phyloP scores from a whole-genome alignment of 2,329 filamentous ascomycete genomes.

The Rhynchosporium graminicola region DNA sequence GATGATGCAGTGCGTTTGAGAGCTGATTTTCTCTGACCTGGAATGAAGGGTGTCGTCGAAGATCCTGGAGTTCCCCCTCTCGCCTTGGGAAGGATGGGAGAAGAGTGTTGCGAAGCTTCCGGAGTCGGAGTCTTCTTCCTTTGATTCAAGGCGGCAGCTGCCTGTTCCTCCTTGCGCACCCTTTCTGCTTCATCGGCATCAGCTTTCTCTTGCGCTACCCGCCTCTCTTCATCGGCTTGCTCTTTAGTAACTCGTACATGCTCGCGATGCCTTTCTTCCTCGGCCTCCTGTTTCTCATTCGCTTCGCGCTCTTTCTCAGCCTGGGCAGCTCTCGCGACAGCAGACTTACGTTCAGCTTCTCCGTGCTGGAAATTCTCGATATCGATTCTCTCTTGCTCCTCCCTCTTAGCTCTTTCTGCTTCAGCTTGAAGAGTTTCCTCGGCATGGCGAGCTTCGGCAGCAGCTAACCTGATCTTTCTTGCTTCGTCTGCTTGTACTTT shows the following conservation, averaged over 20 bases:
- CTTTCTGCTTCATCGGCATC: constrained; percentile 15
- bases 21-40: constrained; percentile 33
- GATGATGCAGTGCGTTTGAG: constrained; percentile 30
- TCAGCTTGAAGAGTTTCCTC: constrained; percentile 27
- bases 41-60: constrained; percentile 33
- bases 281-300: constrained; percentile 21
- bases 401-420: constrained; percentile 19
- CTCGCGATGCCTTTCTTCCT: constrained; percentile 23
- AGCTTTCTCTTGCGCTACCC: constrained; percentile 26
- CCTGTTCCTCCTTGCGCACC: constrained; percentile 14
- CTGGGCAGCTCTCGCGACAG: constrained; percentile 25
- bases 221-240: constrained; percentile 24
- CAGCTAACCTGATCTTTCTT: constrained; percentile 26
- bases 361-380: constrained; percentile 19
- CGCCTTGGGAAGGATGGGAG: constrained; percentile 25
- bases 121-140: constrained; percentile 18
- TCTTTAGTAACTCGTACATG: constrained; percentile 25
- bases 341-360: constrained; percentile 25
- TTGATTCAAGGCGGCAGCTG: constrained; percentile 9
- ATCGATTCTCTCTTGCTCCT: constrained; percentile 26
- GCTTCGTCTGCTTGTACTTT: constrained; percentile 26
- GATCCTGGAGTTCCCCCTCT: constrained; percentile 9
- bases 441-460: constrained; percentile 27
- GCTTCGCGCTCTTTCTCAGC: constrained; percentile 26
- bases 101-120: constrained; percentile 14